Conservation (phyloP, 257 asterid genomes). For the Anisodus acutangulus region DNA sequence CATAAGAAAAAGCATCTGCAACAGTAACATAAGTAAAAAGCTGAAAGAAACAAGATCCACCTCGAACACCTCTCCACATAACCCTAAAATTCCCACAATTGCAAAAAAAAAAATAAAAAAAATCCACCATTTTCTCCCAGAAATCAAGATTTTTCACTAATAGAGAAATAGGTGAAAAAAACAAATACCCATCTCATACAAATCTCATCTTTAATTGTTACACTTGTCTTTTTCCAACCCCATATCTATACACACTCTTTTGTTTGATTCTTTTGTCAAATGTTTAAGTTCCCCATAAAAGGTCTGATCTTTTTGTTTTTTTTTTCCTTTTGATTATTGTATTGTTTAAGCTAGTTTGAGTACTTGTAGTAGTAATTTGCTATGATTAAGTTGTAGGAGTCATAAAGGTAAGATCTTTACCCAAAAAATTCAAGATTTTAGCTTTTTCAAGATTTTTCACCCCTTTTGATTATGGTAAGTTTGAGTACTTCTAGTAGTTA, state of each 20-base stretch:
- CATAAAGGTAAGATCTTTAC: conserved; percentile 22
- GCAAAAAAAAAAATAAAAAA: background rate
- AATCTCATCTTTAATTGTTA: conserved; percentile 29
- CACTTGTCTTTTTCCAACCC: conserved; percentile 17
- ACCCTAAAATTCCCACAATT: conserved; percentile 12
- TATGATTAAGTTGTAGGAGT: conserved; percentile 14
- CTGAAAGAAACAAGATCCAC: conserved; percentile 43
- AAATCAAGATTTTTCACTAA: conserved; percentile 20
- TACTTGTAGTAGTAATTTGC: conserved; percentile 11
- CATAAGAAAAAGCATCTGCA: conserved; percentile 20
- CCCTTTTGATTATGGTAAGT: background rate
- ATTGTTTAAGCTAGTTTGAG: background rate
- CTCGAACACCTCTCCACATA: conserved; percentile 40
- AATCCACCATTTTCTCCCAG: background rate
- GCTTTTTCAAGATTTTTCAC: no score
- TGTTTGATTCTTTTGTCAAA: conserved; percentile 15
- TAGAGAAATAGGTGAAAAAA: background rate
- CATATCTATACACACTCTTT: background rate
- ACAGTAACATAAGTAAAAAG: conserved; percentile 31
- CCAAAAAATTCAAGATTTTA: background rate
- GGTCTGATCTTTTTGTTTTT: background rate
- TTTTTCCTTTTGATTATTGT: background rate
- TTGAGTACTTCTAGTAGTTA: background rate
- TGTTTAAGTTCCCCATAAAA: conserved; percentile 22
- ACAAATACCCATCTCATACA: conserved; percentile 21